Evolutionary conservation across 2,329 filamentous ascomycete genomes (phyloP).

Genomic region (Fusarium guadeloupense): DNA sequence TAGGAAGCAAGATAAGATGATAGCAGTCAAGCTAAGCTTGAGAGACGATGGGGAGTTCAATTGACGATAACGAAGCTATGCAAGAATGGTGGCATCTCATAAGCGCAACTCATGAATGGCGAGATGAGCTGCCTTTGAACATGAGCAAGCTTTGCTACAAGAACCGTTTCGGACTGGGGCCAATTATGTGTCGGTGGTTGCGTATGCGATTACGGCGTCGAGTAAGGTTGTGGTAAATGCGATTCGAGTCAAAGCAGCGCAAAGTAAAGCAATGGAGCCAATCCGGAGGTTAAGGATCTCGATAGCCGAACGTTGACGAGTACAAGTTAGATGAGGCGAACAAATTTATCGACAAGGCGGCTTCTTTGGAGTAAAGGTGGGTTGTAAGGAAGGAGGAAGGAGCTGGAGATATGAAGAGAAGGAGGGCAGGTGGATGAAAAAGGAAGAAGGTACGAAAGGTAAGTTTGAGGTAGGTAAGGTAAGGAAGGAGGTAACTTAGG

Average conservation of each 20-base stretch:
- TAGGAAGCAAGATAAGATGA: constrained; percentile 24
- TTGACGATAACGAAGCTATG: constrained; percentile 42
- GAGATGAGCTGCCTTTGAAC: constrained; percentile 35
- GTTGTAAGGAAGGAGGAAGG: constrained; percentile 27
- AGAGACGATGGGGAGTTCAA: constrained; percentile 41
- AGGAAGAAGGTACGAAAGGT: constrained; percentile 17
- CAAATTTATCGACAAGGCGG: constrained; percentile 12
- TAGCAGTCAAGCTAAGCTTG: constrained; percentile 28
- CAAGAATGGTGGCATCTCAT: constrained; percentile 41
- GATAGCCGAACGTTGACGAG: constrained; percentile 7
- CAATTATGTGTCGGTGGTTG: constrained; percentile 33
- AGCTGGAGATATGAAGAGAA: constrained; percentile 18
- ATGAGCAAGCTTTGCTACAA: constrained; percentile 41
- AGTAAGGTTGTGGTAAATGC: constrained; percentile 17
- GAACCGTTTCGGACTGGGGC: constrained; percentile 39
- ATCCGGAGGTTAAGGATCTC: neutral
- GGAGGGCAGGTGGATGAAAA: constrained; percentile 21
- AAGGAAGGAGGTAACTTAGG: constrained; percentile 23
- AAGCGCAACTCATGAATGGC: constrained; percentile 33
- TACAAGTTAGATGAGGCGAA: constrained; percentile 17
- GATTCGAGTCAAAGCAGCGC: too few species aligned
- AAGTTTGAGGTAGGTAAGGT: constrained; percentile 2
- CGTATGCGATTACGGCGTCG: constrained; percentile 37
- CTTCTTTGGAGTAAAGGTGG: constrained; percentile 23
- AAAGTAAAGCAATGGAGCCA: constrained; percentile 13